These are phyloP conservation scores for Gynandropsis gynandra DNA, from an alignment of 345 rosid species.

Conservation along the genomic window DNA sequence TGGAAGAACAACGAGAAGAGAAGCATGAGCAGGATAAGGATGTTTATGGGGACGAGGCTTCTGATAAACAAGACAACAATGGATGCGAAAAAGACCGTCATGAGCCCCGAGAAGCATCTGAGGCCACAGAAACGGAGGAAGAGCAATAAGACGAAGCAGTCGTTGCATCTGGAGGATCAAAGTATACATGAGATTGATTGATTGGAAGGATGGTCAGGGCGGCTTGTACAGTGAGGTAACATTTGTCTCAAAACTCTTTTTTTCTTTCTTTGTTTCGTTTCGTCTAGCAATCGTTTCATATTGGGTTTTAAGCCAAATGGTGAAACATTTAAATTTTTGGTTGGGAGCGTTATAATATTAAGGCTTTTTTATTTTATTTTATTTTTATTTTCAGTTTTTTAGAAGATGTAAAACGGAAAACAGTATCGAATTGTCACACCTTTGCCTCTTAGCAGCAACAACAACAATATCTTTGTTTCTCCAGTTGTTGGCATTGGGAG, in stretches of 20 bases:
- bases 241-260: conserved; percentile 15
- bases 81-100: conserved; percentile 14
- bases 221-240: conserved; percentile 58
- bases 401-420: too few relatives aligned
- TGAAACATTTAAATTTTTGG: conserved; percentile 27
- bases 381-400: too few relatives aligned
- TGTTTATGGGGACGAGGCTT: conserved; percentile 33
- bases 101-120: conserved; percentile 33
- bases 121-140: conserved; percentile 14
- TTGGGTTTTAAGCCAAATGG: conserved; percentile 21
- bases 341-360: conserved; percentile 16
- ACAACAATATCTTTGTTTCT: too few relatives aligned
- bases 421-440: too few relatives aligned
- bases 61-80: conserved; percentile 38
- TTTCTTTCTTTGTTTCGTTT: conserved; percentile 14
- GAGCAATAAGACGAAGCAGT: conserved; percentile 10
- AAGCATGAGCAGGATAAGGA: conserved; percentile 24
- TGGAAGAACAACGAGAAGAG: conserved; percentile 22
- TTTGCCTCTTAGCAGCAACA: too few relatives aligned
- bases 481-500: too few relatives aligned
- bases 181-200: conserved; percentile 14
- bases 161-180: conserved; percentile 24
- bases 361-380: too few relatives aligned
- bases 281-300: conserved; percentile 17
- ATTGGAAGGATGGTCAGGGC: conserved; percentile 9